phyloP scores from a whole-genome alignment of 1,284 basidiomycete species.

The Ustilago cynodontis region DNA sequence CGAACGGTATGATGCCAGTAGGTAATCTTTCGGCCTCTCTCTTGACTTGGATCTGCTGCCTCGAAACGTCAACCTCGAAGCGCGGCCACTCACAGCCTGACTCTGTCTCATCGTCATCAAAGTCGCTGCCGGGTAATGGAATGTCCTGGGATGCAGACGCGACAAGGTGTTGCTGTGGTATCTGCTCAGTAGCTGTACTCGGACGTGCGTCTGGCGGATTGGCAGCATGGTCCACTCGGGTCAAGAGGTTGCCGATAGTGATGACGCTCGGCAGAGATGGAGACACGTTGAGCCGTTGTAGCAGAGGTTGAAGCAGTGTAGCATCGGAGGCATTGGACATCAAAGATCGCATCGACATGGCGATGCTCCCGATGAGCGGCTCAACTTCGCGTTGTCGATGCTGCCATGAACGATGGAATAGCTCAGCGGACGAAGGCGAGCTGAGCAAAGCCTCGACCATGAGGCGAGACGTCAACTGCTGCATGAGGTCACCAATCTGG shows the following conservation, averaged over 20 bases:
- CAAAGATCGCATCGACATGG: constrained; percentile 18
- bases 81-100: background rate
- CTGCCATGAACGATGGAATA: constrained; percentile 32
- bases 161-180: background rate
- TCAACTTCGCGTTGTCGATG: constrained; percentile 14
- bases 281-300: background rate
- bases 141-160: background rate
- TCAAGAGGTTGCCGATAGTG: constrained; percentile 12
- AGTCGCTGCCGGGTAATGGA: background rate
- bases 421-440: constrained; percentile 10
- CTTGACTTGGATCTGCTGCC: background rate
- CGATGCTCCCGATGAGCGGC: constrained; percentile 26
- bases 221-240: constrained; percentile 6
- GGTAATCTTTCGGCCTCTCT: background rate
- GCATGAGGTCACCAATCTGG: constrained; percentile 19
- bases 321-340: background rate
- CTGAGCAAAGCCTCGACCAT: constrained; percentile 18
- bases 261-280: constrained; percentile 11
- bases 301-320: background rate
- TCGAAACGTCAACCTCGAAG: background rate
- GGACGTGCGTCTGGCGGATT: constrained; percentile 5
- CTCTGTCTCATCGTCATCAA: background rate
- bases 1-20: background rate
- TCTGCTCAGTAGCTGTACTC: background rate
- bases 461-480: constrained; percentile 23